phyloP scores from a whole-genome alignment of 2,329 filamentous ascomycete genomes.

The Proliferodiscus dingleyae region DNA sequence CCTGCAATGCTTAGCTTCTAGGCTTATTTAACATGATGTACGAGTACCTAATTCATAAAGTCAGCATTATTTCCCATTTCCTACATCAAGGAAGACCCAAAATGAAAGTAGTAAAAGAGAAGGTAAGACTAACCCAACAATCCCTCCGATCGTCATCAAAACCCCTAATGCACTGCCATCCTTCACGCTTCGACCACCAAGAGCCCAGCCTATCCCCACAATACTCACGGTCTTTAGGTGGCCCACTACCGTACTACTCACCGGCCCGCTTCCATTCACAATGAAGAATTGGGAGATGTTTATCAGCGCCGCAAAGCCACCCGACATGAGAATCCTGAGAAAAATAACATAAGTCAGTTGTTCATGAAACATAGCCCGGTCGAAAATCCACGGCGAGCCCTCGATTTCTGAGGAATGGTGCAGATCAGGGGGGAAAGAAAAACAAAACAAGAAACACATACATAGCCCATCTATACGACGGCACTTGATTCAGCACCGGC shows the following conservation, averaged over 20 bases:
- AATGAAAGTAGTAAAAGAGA: background rate
- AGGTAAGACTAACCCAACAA: conserved; percentile 11
- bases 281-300: conserved; percentile 32
- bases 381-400: too few relatives aligned
- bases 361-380: too few relatives aligned
- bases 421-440: conserved; percentile 13
- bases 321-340: background rate
- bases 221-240: conserved; percentile 36
- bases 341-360: background rate
- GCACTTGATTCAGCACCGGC: conserved; percentile 31
- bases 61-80: background rate
- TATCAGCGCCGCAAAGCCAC: conserved; percentile 36
- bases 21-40: conserved; percentile 24
- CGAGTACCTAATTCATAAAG: conserved; percentile 18
- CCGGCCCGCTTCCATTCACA: conserved; percentile 32
- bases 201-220: conserved; percentile 24
- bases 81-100: background rate
- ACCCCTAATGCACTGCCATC: conserved; percentile 23
- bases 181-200: conserved; percentile 17
- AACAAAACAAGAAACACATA: conserved; percentile 27
- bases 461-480: conserved; percentile 32
- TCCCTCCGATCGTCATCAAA: conserved; percentile 23
- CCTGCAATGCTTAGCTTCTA: conserved; percentile 2
- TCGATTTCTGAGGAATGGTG: too few relatives aligned
- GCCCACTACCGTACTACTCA: conserved; percentile 39